phyloP scores from a whole-genome alignment of 768 basidiomycete species.

The Boletales sp. region DNA sequence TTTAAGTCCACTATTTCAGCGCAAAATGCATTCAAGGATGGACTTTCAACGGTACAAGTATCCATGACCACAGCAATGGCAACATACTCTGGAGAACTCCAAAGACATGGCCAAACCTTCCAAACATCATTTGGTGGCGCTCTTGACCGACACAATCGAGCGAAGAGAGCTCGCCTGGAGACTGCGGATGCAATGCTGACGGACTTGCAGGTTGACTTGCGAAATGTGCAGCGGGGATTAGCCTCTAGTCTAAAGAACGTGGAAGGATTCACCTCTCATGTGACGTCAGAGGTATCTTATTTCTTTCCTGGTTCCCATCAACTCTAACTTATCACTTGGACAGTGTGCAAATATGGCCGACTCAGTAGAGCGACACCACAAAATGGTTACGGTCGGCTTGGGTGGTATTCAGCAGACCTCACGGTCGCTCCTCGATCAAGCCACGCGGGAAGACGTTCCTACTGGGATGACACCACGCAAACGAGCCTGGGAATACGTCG shows the following conservation, averaged over 20 bases:
- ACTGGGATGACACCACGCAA: slow-evolving; percentile 79
- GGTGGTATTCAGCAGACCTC: slow-evolving; percentile 48
- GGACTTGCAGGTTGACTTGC: slow-evolving; percentile 51
- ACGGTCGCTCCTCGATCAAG: slow-evolving; percentile 51
- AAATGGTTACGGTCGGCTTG: slow-evolving; percentile 41
- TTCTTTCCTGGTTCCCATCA: background rate
- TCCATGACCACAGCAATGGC: slow-evolving; percentile 45
- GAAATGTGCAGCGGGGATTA: slow-evolving; percentile 47
- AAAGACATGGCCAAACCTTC: slow-evolving; percentile 44
- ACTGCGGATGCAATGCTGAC: slow-evolving; percentile 46
- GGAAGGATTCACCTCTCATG: slow-evolving; percentile 39
- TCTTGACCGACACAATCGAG: slow-evolving; percentile 55
- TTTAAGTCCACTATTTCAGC: slow-evolving; percentile 45
- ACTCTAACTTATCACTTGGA: slow-evolving; percentile 3
- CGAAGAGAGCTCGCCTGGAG: slow-evolving; percentile 69
- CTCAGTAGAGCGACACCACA: slow-evolving; percentile 43
- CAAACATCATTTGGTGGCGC: slow-evolving; percentile 47
- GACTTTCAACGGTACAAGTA: slow-evolving; percentile 42
- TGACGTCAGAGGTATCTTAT: slow-evolving; percentile 51
- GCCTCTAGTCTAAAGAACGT: slow-evolving; percentile 47
- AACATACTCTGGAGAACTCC: slow-evolving; percentile 50
- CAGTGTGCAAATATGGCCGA: slow-evolving; percentile 43
- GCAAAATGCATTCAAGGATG: slow-evolving; percentile 39
- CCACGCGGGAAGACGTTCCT: slow-evolving; percentile 57
- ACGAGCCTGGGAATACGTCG: slow-evolving; percentile 64